Base-by-base conservation (phyloP, 768 basidiomycete species). In the Mycena metata region DNA sequence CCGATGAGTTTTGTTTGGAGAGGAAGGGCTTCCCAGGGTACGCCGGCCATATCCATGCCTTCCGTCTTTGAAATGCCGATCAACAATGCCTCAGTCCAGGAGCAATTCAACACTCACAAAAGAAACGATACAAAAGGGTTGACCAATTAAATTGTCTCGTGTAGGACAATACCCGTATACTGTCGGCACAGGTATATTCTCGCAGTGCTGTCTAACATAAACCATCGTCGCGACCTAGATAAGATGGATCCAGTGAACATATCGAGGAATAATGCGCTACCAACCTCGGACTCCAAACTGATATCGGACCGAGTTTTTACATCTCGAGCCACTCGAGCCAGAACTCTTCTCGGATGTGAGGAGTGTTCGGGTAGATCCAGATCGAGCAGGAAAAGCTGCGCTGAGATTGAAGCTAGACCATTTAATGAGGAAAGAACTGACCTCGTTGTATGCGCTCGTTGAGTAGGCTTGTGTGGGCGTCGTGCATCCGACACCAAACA, bases 161-260 rank as follows among this genome's bases (percentile, higher is more conserved):
- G 70, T 70, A 1, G 72, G 72, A 58, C 72, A 75, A 33, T 68
- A 76, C 8, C 75, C 73, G 47, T 70, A 72, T n/a, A 76, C 73
- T 10, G 55, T 64, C 4, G 76, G 74, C 4, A 76, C 72, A 23
- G 74, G 73, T 21, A 76, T 62, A 8, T 55, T 21, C 17, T 74
- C 65, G 36, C 67, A 71, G 33, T 60, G 47, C n/a, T 71, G 70
- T 36, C 68, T 41, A 46, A 76, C 70, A 42, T 74, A 75, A 26
- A 70, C 72, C 73, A 76, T 73, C 1, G 74, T 75, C n/a, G 73
- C 73, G 33, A 75, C 66, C 70, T 76, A 60, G 30, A 30, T 6
- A 39, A 35, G 39, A 35, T 35, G 39, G 19, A 9, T 42, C 16
- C 16, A 43, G 26, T 42, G 21, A 41, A 7, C 19, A 33, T 13